Base-by-base conservation (phyloP, 2,329 filamentous ascomycete genomes). In the Monilinia vaccinii-corymbosi region DNA sequence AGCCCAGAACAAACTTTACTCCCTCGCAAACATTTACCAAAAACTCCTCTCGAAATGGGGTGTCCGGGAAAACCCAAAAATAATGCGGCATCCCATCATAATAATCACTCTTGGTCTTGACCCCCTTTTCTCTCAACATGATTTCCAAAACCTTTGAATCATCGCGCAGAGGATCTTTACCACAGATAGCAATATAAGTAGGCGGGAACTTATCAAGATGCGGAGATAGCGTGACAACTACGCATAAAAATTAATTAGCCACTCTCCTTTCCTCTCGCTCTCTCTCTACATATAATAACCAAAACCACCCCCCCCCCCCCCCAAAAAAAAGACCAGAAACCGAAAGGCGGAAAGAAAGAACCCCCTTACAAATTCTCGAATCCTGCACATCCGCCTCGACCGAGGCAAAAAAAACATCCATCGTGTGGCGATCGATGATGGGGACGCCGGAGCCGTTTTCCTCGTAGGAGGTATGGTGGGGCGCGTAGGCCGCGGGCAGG, bases 31-130 rank as follows among this genome's bases (percentile, higher is more conserved):
- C 38, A 55, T 59, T 47, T 1, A 3, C 49, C 14, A 59, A 38
- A 59, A 40, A 45, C 5, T 59, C 48, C 7, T 38, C 57, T 21
- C 48, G 13, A 11, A 40, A 31, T 4, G 53, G 45, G 0, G 53
- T 40, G 14, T 31, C 18, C 1, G 57, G 57, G 6, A 59, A 59
- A 9, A 40, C 9, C 57, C 57, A 59, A 31, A 69, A 74, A 40
- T 71, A 73, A 63, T 73, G 71, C 45, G 71, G 70, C 45, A 69
- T 49, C 1, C 69, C 71, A 5, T 64, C 61, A 61, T 71, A 71
- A 36, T 63, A 59, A 42, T 72, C 69, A 25, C 63, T 63, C 62
- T 67, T 69, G 7, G 66, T 66, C 56, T 56, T 51, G 6, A 68
- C 65, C 0, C 69, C 70, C 2, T 63, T 64, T 18, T 71, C 64